phyloP scores from a whole-genome alignment of 805 yeast genomes.

The Lipomyces lipofer region DNA sequence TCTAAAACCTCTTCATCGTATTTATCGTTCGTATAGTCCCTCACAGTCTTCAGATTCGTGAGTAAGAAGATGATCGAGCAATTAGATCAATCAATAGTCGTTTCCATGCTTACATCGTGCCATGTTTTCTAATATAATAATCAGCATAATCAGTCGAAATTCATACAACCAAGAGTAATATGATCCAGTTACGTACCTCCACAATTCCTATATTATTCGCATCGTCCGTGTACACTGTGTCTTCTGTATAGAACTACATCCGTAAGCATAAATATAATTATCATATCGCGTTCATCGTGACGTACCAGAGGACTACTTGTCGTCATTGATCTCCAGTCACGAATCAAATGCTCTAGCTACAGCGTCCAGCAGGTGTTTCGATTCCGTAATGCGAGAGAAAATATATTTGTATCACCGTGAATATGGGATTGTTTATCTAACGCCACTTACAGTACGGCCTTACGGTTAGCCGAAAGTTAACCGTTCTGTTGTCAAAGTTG shows the following conservation, averaged over 20 bases:
- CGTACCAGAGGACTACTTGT: constrained; percentile 7
- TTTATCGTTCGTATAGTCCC: constrained; percentile 18
- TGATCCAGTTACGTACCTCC: constrained; percentile 15
- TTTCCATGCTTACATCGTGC: constrained; percentile 25
- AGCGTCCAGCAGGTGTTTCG: too few relatives aligned
- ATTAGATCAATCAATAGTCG: too few relatives aligned
- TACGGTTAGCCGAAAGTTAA: too few relatives aligned
- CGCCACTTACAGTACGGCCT: too few relatives aligned
- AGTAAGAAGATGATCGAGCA: too few relatives aligned
- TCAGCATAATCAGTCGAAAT: neutral
- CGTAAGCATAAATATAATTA: neutral
- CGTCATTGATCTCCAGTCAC: constrained; percentile 7
- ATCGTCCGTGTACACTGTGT: constrained; percentile 23
- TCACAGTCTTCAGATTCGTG: constrained; percentile 9
- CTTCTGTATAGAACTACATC: constrained; percentile 25
- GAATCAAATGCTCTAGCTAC: too few relatives aligned
- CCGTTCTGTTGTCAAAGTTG: too few relatives aligned
- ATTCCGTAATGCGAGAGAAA: too few relatives aligned
- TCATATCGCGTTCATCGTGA: neutral
- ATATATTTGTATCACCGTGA: too few relatives aligned
- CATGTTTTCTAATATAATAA: constrained; percentile 25
- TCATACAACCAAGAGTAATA: neutral
- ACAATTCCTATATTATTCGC: constrained; percentile 22
- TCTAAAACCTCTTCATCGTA: constrained; percentile 10
- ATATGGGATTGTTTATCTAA: too few relatives aligned